Evolutionary conservation across 768 basidiomycete genomes (phyloP).

Genomic region (Mycena rosella): DNA sequence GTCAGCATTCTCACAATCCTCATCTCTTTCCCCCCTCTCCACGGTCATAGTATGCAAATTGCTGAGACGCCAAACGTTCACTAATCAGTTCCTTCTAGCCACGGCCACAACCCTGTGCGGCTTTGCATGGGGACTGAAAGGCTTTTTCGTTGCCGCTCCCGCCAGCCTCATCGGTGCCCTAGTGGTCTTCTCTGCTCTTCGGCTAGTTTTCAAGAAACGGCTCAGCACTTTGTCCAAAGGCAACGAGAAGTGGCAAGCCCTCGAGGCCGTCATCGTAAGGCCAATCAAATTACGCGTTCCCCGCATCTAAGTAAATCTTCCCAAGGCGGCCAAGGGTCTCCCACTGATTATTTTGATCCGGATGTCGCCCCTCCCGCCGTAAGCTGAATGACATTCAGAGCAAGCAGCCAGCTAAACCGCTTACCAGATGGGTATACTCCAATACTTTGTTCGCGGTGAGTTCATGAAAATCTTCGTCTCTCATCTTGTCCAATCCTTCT

Average conservation of each 20-base stretch:
- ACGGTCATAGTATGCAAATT: slow-evolving; percentile 63
- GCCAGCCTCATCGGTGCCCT: slow-evolving; percentile 76
- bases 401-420: not conserved
- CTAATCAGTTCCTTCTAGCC: slow-evolving; percentile 36
- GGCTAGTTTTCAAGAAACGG: slow-evolving; percentile 67
- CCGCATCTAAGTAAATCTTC: slow-evolving; percentile 17
- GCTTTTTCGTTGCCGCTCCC: slow-evolving; percentile 73
- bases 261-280: slow-evolving; percentile 81
- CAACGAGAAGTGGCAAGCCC: slow-evolving; percentile 82
- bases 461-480: not conserved
- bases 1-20: slow-evolving; percentile 58
- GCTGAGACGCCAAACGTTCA: not conserved
- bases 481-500: slow-evolving; percentile 11
- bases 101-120: slow-evolving; percentile 78
- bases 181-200: slow-evolving; percentile 70
- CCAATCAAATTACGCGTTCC: not conserved
- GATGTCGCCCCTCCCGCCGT: slow-evolving; percentile 83
- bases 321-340: slow-evolving; percentile 78
- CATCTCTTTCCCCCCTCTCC: slow-evolving; percentile 69
- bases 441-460: slow-evolving; percentile 81
- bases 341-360: slow-evolving; percentile 88
- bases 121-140: slow-evolving; percentile 86
- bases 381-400: not conserved
- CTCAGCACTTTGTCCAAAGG: slow-evolving; percentile 70
- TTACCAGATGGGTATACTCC: slow-evolving; percentile 77